phyloP scores from a whole-genome alignment of 2,329 filamentous ascomycete genomes.

The Xylariaceae sp. region DNA sequence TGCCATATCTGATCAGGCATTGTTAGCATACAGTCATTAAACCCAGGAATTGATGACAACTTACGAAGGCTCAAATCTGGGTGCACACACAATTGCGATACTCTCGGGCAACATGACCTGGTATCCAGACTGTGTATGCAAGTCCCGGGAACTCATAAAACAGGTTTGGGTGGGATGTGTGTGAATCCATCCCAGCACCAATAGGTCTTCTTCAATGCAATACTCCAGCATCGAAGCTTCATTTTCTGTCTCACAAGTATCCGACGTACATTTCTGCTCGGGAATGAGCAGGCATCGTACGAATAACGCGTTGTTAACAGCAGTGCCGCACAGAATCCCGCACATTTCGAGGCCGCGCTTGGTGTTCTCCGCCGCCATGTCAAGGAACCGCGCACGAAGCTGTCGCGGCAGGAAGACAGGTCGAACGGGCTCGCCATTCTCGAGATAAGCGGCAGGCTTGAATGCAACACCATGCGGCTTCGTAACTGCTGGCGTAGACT shows the following conservation, averaged over 20 bases:
- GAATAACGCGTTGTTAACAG: constrained; percentile 90
- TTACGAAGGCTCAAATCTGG: constrained; percentile 69
- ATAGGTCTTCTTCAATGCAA: constrained; percentile 74
- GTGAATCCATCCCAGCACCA: constrained; percentile 95
- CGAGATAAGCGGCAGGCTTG: constrained; percentile 78
- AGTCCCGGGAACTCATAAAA: constrained; percentile 91
- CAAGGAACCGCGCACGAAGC: constrained; percentile 69
- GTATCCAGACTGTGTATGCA: constrained; percentile 91
- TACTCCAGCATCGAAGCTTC: constrained; percentile 83
- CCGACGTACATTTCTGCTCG: constrained; percentile 80
- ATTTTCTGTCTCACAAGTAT: constrained; percentile 93
- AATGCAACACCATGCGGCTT: constrained; percentile 66
- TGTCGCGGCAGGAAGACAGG: constrained; percentile 79
- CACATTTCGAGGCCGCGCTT: constrained; percentile 82
- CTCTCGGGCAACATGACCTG: constrained; percentile 96
- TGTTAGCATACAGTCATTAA: constrained; percentile 6
- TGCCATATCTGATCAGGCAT: constrained; percentile 61
- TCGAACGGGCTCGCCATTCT: constrained; percentile 80
- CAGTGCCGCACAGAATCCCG: constrained; percentile 84
- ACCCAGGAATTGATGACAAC: constrained; percentile 31
- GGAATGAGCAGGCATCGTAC: constrained; percentile 84
- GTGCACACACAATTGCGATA: constrained; percentile 94
- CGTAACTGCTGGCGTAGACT: constrained; percentile 20
- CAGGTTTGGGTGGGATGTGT: constrained; percentile 95
- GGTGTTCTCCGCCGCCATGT: constrained; percentile 72